A percentile compares a stretch with the other conserved stretches of the same genome.
Evolutionary conservation across 2,329 filamentous ascomycete genomes (phyloP).

Genomic region (Rutstroemia sp.): DNA sequence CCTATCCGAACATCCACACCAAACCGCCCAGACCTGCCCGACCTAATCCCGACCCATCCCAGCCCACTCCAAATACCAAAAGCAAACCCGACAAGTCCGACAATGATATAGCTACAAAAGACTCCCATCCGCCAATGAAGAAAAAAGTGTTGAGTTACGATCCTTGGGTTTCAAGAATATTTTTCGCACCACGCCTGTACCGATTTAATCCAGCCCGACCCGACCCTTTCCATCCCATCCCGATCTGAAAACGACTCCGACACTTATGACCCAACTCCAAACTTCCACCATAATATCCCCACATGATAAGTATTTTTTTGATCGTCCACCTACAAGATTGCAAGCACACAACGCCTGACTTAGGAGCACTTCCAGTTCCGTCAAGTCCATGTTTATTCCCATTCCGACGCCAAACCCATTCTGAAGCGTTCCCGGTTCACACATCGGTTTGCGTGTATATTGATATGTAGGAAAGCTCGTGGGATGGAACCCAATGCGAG

Average conservation of each 20-base stretch:
- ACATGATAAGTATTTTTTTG: neutral
- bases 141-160: neutral
- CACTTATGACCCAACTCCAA: neutral
- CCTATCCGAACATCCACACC: neutral
- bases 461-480: neutral
- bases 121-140: neutral
- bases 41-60: too few relatives aligned
- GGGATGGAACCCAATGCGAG: neutral
- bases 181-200: neutral
- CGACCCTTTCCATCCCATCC: neutral
- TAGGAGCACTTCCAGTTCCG: neutral
- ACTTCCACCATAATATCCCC: neutral
- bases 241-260: neutral
- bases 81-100: neutral
- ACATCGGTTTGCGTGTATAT: neutral
- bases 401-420: conserved; percentile 3
- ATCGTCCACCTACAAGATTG: neutral
- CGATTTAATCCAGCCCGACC: neutral
- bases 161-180: neutral
- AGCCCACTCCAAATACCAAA: neutral
- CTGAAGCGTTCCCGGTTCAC: neutral
- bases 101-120: neutral
- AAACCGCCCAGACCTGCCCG: neutral
- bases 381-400: neutral
- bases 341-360: neutral